Percentiles rank a stretch among this genome's conserved stretches.
Conservation (phyloP, 805 yeast species). For the Scheffersomyces coipomensis region DNA sequence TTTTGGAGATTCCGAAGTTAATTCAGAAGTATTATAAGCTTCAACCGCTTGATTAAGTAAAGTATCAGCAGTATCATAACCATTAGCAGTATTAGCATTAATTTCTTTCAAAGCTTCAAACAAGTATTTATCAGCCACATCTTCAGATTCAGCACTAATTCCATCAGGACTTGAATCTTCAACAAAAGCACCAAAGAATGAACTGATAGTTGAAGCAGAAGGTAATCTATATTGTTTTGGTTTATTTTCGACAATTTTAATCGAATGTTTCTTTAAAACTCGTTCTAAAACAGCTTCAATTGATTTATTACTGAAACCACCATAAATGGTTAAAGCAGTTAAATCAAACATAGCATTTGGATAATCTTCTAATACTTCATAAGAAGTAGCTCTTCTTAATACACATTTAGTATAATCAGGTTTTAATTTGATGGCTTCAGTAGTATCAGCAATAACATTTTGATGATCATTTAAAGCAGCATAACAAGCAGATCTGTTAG, state of each 20-base stretch:
- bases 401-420: conserved; percentile 92
- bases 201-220: conserved; percentile 76
- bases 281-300: conserved; percentile 84
- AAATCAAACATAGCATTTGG: conserved; percentile 88
- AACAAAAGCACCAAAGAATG: conserved; percentile 86
- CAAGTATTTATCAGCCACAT: conserved; percentile 59
- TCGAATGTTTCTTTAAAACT: conserved; percentile 78
- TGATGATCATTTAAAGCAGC: conserved; percentile 77
- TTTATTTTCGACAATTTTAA: conserved; percentile 62
- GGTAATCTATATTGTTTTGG: conserved; percentile 62
- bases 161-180: conserved; percentile 52
- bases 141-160: conserved; percentile 50
- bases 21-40: conserved; percentile 36
- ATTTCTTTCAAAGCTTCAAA: conserved; percentile 62
- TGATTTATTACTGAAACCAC: conserved; percentile 76
- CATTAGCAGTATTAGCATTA: conserved; percentile 49
- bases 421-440: conserved; percentile 78
- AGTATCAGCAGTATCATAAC: conserved; percentile 61
- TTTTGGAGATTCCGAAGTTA: conserved; percentile 32
- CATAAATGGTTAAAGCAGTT: conserved; percentile 83
- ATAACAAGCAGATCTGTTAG: conserved; percentile 96
- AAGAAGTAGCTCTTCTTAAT: conserved; percentile 89
- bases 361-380: conserved; percentile 75
- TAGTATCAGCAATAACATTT: conserved; percentile 84
- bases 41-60: conserved; percentile 58